Evolutionary conservation across 2,329 filamentous ascomycete genomes (phyloP), one percentile per base, ranked within the genome.

Genomic region (Aspergillus awamori): DNA sequence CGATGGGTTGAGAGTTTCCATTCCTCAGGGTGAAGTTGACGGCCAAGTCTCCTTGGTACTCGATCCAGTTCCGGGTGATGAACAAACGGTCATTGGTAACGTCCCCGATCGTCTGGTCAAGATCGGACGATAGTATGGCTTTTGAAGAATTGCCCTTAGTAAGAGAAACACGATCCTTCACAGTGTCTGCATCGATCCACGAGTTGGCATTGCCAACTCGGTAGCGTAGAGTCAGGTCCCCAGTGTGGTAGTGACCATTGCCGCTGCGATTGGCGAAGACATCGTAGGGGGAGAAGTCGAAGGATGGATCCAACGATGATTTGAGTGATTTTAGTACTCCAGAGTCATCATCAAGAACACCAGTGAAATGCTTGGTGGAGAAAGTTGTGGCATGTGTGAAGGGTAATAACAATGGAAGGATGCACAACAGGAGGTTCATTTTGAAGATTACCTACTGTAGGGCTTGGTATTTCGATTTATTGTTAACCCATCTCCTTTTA

Each of bases 271-370:
- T 72, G 0, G 77, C 60, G 3, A 87, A 76, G 48, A 81, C 72
- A 66, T 86, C 84, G 7, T 76, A 82, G 0, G 85, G 84, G 2
- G 85, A 76, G 63, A 87, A 87, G 69, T 87, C 82, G 62, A 86
- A 87, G 0, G 72, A 61, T 3, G 72, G 69, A 0, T 72, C 73
- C 0, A 49, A 15, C 1, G 73, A 65, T 4, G 82, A 75, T 8
- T 70, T 77, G 11, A 86, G 68, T 0, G 84, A 85, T 8, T 74
- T 80, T 1, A 86, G 76, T 1, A 83, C 79, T 52, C 24, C 45
- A 7, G 45, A 49, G 4, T 2, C 6, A 26, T 8, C 22, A 1
- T 49, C 45, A 8, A 49, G 8, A 0, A 8, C 24, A 4, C 45
- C 45, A 3, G 45, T 49, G 2, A 49, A 49, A 1, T 15, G 15